phyloP scores from a whole-genome alignment of 495 filamentous ascomycete genomes.

The Pseudoneurospora amorphoporcata region DNA sequence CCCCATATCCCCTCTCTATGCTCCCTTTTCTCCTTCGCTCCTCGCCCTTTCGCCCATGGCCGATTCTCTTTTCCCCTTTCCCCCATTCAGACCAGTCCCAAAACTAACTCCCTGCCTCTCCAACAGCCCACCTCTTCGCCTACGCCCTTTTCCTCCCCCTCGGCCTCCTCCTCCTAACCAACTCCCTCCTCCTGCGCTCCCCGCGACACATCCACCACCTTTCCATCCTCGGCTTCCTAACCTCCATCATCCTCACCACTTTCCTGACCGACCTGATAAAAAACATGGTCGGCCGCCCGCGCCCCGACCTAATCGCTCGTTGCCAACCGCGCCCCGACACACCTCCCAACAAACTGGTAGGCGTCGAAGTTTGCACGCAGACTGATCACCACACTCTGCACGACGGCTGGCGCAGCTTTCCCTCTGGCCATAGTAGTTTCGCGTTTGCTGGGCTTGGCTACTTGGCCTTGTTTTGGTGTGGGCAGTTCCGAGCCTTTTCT shows the following conservation, averaged over 20 bases:
- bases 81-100: conserved; percentile 45
- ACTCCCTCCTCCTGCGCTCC: conserved; percentile 46
- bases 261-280: conserved; percentile 90
- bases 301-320: conserved; percentile 82
- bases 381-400: conserved; percentile 65
- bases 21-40: background rate
- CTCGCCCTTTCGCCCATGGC: background rate
- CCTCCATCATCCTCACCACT: conserved; percentile 63
- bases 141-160: conserved; percentile 68
- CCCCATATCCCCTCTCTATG: background rate
- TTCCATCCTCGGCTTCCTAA: conserved; percentile 67
- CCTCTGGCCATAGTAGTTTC: conserved; percentile 79
- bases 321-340: conserved; percentile 65
- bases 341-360: conserved; percentile 55
- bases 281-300: conserved; percentile 79
- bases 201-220: conserved; percentile 75
- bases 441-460: conserved; percentile 82
- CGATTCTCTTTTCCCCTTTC: conserved; percentile 44
- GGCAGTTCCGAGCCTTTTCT: conserved; percentile 72
- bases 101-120: conserved; percentile 6
- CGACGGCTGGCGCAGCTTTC: conserved; percentile 90
- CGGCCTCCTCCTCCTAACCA: conserved; percentile 52
- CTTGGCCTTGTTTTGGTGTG: conserved; percentile 64
- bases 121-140: conserved; percentile 56
- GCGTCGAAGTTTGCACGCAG: conserved; percentile 71